These are phyloP conservation scores for Fagopyrum homotropicum DNA, from an alignment of 148 eudicot species.

Conservation along the genomic window DNA sequence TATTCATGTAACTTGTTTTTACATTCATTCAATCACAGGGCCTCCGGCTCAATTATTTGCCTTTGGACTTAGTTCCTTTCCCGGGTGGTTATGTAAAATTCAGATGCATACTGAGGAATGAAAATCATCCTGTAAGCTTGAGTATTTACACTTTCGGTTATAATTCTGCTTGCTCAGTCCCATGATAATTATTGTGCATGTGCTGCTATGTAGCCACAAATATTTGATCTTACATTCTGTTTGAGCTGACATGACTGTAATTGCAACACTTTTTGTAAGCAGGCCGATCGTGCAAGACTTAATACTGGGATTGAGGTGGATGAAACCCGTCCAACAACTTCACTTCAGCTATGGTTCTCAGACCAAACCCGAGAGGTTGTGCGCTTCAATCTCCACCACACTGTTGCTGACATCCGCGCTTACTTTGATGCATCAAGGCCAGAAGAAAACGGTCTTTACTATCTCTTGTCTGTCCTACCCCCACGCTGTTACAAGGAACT, in stretches of 20 bases:
- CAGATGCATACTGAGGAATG: slow-evolving; percentile 48
- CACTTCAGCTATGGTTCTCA: slow-evolving; percentile 52
- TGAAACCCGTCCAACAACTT: slow-evolving; percentile 42
- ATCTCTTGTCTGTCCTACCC: slow-evolving; percentile 59
- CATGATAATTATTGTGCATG: background rate
- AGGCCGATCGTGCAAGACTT: slow-evolving; percentile 15
- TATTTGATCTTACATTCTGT: background rate
- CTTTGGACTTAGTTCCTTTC: slow-evolving; percentile 58
- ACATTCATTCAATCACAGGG: slow-evolving; percentile 30
- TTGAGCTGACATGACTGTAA: background rate
- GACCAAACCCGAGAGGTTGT: slow-evolving; percentile 63
- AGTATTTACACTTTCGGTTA: background rate
- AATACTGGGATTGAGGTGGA: slow-evolving; percentile 24
- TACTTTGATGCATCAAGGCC: slow-evolving; percentile 68
- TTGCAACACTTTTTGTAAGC: slow-evolving; percentile 42
- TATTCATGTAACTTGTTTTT: background rate
- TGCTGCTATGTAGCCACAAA: too few relatives aligned
- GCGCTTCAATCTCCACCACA: slow-evolving; percentile 52
- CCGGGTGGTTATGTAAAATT: slow-evolving; percentile 49
- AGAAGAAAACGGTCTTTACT: slow-evolving; percentile 39
- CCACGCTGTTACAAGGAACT: slow-evolving; percentile 51
- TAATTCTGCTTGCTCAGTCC: background rate
- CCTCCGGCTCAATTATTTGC: slow-evolving; percentile 52
- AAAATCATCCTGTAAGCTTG: slow-evolving; percentile 46
- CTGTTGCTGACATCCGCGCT: slow-evolving; percentile 36